Conservation (phyloP, 495 filamentous ascomycete species). For the Annulohypoxylon maeteangense region DNA sequence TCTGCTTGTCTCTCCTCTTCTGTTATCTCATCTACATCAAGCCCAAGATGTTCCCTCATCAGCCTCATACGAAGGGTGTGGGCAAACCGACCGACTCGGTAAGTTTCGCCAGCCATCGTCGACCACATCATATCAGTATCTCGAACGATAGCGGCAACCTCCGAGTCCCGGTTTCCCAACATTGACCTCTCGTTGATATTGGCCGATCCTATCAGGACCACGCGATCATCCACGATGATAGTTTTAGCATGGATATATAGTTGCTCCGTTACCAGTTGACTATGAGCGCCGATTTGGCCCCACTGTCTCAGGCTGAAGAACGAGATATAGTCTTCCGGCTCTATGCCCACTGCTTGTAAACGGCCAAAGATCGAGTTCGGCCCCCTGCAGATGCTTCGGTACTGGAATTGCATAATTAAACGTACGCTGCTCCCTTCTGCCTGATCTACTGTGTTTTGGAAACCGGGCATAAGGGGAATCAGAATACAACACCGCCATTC, state of each 20-base stretch:
- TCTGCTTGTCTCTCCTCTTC: constrained; percentile 77
- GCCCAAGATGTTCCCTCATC: constrained; percentile 96
- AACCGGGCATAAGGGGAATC: constrained; percentile 96
- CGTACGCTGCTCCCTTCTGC: constrained; percentile 94
- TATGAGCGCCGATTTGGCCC: constrained; percentile 88
- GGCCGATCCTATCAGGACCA: constrained; percentile 94
- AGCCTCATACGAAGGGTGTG: constrained; percentile 92
- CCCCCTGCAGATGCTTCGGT: constrained; percentile 94
- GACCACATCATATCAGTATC: constrained; percentile 96
- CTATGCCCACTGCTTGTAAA: constrained; percentile 81
- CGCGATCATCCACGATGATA: constrained; percentile 94
- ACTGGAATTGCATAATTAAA: constrained; percentile 98
- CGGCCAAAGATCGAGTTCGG: constrained; percentile 93
- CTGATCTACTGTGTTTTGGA: constrained; percentile 94
- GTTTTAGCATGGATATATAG: constrained; percentile 98
- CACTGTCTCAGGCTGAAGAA: constrained; percentile 94
- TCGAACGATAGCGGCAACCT: constrained; percentile 88
- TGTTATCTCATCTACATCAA: constrained; percentile 91
- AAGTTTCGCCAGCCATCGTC: constrained; percentile 88
- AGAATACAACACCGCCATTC: constrained; percentile 94
- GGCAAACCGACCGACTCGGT: constrained; percentile 89
- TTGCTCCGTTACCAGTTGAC: constrained; percentile 90
- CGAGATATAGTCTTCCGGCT: constrained; percentile 95
- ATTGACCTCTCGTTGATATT: constrained; percentile 99
- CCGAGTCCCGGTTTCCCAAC: constrained; percentile 89